Percentiles rank a stretch among this genome's conserved stretches.
Evolutionary conservation across 2,329 filamentous ascomycete species (phyloP).

Genomic region (Atkinsonella hypoxylon): DNA sequence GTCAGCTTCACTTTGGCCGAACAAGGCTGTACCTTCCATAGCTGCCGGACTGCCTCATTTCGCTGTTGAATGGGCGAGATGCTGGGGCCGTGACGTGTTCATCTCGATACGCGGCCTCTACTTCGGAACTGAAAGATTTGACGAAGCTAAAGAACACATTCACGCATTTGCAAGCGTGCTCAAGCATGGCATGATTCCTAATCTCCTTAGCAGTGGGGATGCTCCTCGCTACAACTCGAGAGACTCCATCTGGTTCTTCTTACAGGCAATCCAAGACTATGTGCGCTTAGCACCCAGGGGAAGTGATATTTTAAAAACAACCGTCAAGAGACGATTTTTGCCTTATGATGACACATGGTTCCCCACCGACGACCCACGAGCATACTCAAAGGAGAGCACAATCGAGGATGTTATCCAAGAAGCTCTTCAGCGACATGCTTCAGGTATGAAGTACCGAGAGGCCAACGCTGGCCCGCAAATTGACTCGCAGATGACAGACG

Average conservation of each 20-base stretch:
- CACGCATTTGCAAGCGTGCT: slow-evolving; percentile 88
- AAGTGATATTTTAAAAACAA: slow-evolving; percentile 57
- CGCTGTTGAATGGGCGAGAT: slow-evolving; percentile 83
- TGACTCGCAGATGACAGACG: slow-evolving; percentile 84
- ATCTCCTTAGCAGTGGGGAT: slow-evolving; percentile 76
- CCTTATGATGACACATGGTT: slow-evolving; percentile 98
- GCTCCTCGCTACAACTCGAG: slow-evolving; percentile 88
- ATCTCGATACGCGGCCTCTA: slow-evolving; percentile 90
- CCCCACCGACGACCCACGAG: slow-evolving; percentile 62
- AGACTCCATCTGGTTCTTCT: slow-evolving; percentile 95
- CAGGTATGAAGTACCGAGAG: slow-evolving; percentile 83
- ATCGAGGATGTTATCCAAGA: slow-evolving; percentile 89
- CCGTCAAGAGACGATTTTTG: slow-evolving; percentile 73
- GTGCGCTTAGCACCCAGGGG: slow-evolving; percentile 71
- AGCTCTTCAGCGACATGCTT: slow-evolving; percentile 80
- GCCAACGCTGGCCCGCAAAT: slow-evolving; percentile 83
- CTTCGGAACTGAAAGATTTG: slow-evolving; percentile 77
- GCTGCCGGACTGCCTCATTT: slow-evolving; percentile 94
- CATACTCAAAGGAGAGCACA: slow-evolving; percentile 75
- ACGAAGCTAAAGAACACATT: slow-evolving; percentile 87
- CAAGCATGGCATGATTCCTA: slow-evolving; percentile 98
- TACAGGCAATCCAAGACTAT: slow-evolving; percentile 94
- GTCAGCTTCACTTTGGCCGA: slow-evolving; percentile 82
- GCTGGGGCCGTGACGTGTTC: slow-evolving; percentile 95
- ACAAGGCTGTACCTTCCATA: slow-evolving; percentile 71